phyloP scores from a whole-genome alignment of 2,329 filamentous ascomycete genomes.

The Colletotrichum somersetense region DNA sequence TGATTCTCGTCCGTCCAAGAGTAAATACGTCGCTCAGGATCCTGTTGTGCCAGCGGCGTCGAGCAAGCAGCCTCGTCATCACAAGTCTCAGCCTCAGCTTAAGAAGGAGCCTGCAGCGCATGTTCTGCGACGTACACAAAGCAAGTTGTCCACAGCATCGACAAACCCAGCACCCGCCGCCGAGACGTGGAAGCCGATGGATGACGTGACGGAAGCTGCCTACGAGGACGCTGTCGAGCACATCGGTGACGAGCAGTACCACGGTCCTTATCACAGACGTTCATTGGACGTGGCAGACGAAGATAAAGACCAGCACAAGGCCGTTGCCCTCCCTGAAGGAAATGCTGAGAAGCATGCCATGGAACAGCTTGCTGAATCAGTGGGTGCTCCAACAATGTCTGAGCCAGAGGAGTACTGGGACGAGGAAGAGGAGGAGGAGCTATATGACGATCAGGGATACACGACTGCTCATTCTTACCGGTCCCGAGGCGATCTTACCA shows the following conservation, averaged over 20 bases:
- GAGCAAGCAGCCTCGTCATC: constrained; percentile 57
- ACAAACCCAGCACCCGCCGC: not conserved
- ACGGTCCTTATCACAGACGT: constrained; percentile 22
- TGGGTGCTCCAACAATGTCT: constrained; percentile 43
- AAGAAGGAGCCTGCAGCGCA: constrained; percentile 55
- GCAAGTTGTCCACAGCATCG: constrained; percentile 51
- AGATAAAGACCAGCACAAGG: constrained; percentile 23
- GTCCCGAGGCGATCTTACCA: constrained; percentile 76
- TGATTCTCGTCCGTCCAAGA: constrained; percentile 33
- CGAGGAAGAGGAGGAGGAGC: constrained; percentile 76
- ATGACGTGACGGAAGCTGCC: constrained; percentile 55
- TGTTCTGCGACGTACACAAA: constrained; percentile 58
- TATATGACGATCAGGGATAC: constrained; percentile 76
- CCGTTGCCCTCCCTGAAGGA: constrained; percentile 13
- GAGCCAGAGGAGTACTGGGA: constrained; percentile 80
- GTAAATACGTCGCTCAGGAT: constrained; percentile 36
- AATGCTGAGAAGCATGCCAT: constrained; percentile 14
- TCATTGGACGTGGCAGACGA: constrained; percentile 28
- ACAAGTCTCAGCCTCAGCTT: constrained; percentile 67
- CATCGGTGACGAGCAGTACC: constrained; percentile 46
- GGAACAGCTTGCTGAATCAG: constrained; percentile 29
- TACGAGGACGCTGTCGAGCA: constrained; percentile 63
- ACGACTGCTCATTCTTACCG: constrained; percentile 81
- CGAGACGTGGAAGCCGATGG: constrained; percentile 44
- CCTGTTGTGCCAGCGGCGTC: constrained; percentile 11